phyloP scores from a whole-genome alignment of 169 alveolate species.

The Eimeria acervulina region DNA sequence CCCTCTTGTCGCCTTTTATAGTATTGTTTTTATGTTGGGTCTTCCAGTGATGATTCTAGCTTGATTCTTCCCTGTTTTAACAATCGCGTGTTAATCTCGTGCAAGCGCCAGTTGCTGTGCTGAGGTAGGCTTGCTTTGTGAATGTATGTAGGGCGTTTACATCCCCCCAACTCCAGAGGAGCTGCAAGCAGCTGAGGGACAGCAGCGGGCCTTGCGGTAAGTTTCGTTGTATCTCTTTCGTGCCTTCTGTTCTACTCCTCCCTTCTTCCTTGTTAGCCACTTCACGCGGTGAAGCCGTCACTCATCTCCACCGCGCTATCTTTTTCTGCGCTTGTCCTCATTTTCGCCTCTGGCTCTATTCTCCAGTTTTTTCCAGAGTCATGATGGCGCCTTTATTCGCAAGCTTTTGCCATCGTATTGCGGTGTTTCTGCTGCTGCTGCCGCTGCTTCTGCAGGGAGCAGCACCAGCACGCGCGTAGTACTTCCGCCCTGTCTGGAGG shows the following conservation, averaged over 20 bases:
- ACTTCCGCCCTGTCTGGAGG: slow-evolving; percentile 5
- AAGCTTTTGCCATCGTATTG: background rate
- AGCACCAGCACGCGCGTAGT: slow-evolving; percentile 47
- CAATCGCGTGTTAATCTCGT: background rate
- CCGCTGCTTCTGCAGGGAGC: slow-evolving; percentile 32
- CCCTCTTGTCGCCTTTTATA: background rate
- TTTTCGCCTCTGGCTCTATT: background rate
- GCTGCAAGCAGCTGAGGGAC: slow-evolving; percentile 64
- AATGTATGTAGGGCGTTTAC: slow-evolving; percentile 58
- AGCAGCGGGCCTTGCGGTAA: slow-evolving; percentile 40
- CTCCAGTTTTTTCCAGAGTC: background rate
- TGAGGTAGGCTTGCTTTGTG: background rate
- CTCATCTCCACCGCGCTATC: background rate
- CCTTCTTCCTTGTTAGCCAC: background rate
- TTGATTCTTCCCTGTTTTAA: background rate
- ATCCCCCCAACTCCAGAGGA: slow-evolving; percentile 78
- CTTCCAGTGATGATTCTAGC: too few species aligned
- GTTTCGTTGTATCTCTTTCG: background rate
- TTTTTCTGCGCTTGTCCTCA: too few species aligned
- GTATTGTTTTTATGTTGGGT: background rate
- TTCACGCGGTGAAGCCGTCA: background rate
- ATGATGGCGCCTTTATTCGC: background rate
- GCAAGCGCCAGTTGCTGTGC: background rate
- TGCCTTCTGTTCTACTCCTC: background rate
- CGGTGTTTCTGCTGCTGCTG: background rate